Evolutionary conservation across 805 yeast genomes (phyloP), one percentile per base, ranked within the genome.

Genomic region (Brettanomyces bruxellensis): DNA sequence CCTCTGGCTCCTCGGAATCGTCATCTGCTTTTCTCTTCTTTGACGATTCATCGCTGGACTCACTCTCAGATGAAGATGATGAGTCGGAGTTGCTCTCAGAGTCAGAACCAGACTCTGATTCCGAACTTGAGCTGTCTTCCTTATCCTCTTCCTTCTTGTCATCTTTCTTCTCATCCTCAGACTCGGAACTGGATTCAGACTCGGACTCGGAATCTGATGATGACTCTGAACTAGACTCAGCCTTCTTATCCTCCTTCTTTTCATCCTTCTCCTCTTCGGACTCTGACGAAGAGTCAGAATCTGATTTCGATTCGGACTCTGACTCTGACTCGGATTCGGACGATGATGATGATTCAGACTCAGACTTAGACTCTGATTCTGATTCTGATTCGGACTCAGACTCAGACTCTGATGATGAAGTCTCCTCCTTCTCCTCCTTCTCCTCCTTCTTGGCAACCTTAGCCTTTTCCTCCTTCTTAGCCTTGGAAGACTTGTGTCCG

Each of bases 1-100:
- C 54, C 45, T 69, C 67, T 37, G 72, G 61, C 50, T 62, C 45
- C 38, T 59, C 58, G 47, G 58, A 62, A 49, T 67, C 68, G 49
- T 57, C 45, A 24, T 25, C 25, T 12, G 37, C 25, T 14, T 37
- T 37, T 9, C 39, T 23, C 35, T 36, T 37, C 36, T 43, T 38
- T 24, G 41, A 43, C 18, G 48, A 36, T 45, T 51, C 54, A 38
- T 46, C 49, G 34, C 52, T 54, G 23, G 60, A 55, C 34, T 55
- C 60, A 30, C 66, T 53, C 22, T 49, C 60, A 24, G 63, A 55
- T 22, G 45, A 60, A 38, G 59, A 53, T n/a, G 44, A 44, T 47
- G 45, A 46, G 24, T 35, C 45, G 22, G 52, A 47, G 25, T 44
- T 49, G 8, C 43, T 50, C 42, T 55, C 57, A 28, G 64, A 56